Evolutionary conservation across 2,329 filamentous ascomycete genomes (phyloP), one percentile per base, ranked within the genome.

Genomic region (Phialophora macrospora): DNA sequence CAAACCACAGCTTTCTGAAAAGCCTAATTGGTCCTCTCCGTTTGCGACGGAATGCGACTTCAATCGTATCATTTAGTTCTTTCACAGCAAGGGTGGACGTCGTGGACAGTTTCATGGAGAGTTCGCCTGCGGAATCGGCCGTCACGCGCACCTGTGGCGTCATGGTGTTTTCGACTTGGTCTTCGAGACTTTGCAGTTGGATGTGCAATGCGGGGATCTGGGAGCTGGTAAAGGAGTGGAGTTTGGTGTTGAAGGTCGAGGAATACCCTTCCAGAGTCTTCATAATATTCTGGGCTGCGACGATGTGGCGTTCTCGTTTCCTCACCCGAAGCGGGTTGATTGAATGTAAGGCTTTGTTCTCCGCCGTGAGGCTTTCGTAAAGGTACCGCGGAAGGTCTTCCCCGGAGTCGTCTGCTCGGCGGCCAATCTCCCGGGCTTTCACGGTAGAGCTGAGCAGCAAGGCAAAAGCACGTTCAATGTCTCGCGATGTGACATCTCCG

Each of bases 371-470:
- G 55, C 68, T 73, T 60, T 72, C 74, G 51, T 79, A 69, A 58
- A 78, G 65, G 26, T 80, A 79, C 2, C 73, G 72, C 4, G 78
- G 74, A 20, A 64, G 34, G 9, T 57, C 60, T 3, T 60, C 51
- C 4, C 58, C 56, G 12, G 64, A 32, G 12, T 68, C 81, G 52
- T 88, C 79, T 3, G 90, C 88, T 55, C 89, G 86, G 3, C 88
- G 85, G 30, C 84, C 83, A 62, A 97, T 91, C 74, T 95, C 91
- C 73, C 88, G 88, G 0, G 94, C 93, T 78, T 96, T 96, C 74
- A 97, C 88, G n/a, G 93, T 93, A 0, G 92, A 92, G 68, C 89
- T 90, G 24, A 96, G 82, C 48, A 97, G 85, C 8, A 96, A 82
- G 0, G 92, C 86, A 64, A 88, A 85, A 2, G 93, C 84, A n/a